These are phyloP conservation scores for Cystobasidium slooffiae DNA, from an alignment of 1,284 basidiomycete genomes.

Conservation along the genomic window DNA sequence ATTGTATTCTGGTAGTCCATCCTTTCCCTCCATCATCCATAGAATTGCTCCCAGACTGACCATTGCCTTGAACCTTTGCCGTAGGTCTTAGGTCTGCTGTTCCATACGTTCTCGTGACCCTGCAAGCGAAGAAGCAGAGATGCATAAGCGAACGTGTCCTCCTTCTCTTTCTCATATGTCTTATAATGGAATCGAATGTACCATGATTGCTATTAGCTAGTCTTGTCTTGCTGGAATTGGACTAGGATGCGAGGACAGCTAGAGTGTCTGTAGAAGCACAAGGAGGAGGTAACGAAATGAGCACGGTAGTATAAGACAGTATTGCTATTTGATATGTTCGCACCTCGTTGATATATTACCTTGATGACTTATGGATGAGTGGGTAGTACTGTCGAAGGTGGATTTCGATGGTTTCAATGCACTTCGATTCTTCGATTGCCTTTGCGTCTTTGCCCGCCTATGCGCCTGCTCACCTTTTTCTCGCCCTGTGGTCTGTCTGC, in stretches of 20 bases:
- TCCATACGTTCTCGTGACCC: slow-evolving; percentile 43
- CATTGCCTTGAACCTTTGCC: slow-evolving; percentile 94
- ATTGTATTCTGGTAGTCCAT: neutral
- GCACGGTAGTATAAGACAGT: neutral
- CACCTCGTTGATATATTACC: neutral
- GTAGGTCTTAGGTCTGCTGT: slow-evolving; percentile 76
- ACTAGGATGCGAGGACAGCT: slow-evolving; percentile 1
- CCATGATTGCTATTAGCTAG: slow-evolving; percentile 3
- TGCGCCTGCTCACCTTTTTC: neutral
- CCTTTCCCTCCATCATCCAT: neutral
- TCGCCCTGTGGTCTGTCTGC: neutral
- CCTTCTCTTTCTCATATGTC: neutral
- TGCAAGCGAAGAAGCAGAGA: neutral
- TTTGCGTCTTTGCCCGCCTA: neutral
- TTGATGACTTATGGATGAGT: neutral
- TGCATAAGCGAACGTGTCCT: neutral
- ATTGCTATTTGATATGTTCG: too few relatives aligned
- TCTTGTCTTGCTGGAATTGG: neutral
- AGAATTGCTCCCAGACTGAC: slow-evolving; percentile 60
- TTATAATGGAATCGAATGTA: slow-evolving; percentile 7
- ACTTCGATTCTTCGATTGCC: neutral
- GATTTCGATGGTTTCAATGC: neutral
- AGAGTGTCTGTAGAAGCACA: neutral
- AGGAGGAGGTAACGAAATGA: neutral
- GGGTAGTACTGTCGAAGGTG: neutral